Evolutionary conservation across 768 basidiomycete genomes (phyloP), one percentile per base, ranked within the genome.

Genomic region (Hygrophoropsis aurantiaca): DNA sequence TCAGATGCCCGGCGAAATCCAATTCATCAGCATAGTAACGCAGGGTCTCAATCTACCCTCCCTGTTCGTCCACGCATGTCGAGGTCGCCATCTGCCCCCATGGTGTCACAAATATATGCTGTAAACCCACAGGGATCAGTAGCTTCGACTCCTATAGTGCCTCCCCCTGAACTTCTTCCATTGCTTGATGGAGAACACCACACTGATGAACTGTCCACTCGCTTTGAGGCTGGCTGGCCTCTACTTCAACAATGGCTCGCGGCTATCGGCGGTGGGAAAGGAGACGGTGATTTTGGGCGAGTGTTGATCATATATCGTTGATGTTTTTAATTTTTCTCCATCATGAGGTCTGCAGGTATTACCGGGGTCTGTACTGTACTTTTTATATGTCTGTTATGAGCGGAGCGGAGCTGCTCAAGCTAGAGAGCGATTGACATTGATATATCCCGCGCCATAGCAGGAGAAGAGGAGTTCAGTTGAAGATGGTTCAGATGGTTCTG

Each of bases 401-500:
- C 13, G 13, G 7, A 30, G 13, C 13, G 27, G 27, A 7, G 27
- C 27, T 30, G 27, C 27, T 30, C 13, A 90, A 18, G 84, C 85
- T 47, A 93, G 66, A 21, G 85, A 77, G 56, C 88, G 76, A 64
- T 91, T 93, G 46, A 85, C 82, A 64, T 98, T 99, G 51, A 90
- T 72, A 62, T 94, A 94, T 37, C 97, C 95, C 19, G 85, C 82
- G 10, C 95, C 95, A 52, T 94, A 90, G 63, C 95, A 97, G 5
- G 91, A 91, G 65, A 93, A 86, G 39, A 91, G 46, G 11, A 90
- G 78, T 50, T 91, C 83, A 11, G 74, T 67, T 30, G 73, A 77
- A 11, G 76, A 69, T 16, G 72, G 62, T 50, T 81, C 73, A 15
- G 74, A 68, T 2, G 73, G 70, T 42, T 85, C 80, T 42, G 76